Conservation (phyloP, 1,284 basidiomycete genomes). For the Trichosporon sp. region DNA sequence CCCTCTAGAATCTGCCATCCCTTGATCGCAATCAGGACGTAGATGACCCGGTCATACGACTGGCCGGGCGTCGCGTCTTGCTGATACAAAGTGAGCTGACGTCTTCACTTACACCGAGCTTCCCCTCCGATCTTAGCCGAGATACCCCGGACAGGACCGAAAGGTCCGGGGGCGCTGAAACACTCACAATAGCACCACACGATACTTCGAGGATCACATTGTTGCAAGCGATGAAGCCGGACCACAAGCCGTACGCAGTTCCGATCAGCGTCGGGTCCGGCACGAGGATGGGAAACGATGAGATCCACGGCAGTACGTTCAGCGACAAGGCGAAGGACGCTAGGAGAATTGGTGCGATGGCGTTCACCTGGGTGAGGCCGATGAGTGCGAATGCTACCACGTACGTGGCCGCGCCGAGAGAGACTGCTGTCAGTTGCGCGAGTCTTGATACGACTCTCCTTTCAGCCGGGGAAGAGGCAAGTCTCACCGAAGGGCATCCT, state of each 20-base stretch:
- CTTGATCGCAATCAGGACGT: conserved; percentile 45
- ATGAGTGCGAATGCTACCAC: conserved; percentile 41
- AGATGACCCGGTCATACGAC: conserved; percentile 40
- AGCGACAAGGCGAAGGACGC: conserved; percentile 36
- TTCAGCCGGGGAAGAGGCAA: too few relatives aligned
- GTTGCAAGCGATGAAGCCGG: conserved; percentile 13
- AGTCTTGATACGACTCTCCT: too few relatives aligned
- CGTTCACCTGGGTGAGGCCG: conserved; percentile 39
- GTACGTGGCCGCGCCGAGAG: conserved; percentile 32
- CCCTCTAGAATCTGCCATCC: conserved; percentile 38
- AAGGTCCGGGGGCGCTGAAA: background rate
- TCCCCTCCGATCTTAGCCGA: too few relatives aligned
- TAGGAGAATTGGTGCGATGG: conserved; percentile 38
- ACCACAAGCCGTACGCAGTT: conserved; percentile 44
- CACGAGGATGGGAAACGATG: conserved; percentile 43
- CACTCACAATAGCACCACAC: conserved; percentile 29
- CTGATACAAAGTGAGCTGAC: conserved; percentile 1
- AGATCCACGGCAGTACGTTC: conserved; percentile 41
- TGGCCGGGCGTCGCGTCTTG: conserved; percentile 35
- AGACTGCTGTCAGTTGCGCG: conserved; percentile 3
- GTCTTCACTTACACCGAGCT: too few relatives aligned
- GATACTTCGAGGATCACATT: conserved; percentile 39
- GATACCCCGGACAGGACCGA: background rate
- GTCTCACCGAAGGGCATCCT: conserved; percentile 23
- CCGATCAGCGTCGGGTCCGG: conserved; percentile 39